Percentiles rank a stretch among this genome's conserved stretches.
phyloP scores from a whole-genome alignment of 1,284 basidiomycete genomes.

The Tranzscheliella williamsii region DNA sequence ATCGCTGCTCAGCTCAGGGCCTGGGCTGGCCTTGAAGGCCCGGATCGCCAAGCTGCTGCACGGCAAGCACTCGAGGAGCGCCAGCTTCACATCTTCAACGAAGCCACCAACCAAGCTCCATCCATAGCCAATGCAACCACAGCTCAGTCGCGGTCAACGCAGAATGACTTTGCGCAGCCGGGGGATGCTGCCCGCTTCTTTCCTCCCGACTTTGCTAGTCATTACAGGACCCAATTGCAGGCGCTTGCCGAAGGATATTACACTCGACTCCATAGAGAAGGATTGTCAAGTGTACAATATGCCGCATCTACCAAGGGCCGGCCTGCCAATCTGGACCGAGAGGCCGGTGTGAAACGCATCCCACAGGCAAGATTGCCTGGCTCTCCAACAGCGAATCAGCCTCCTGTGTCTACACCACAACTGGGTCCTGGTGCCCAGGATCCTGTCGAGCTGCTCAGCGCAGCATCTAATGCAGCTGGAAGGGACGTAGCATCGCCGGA shows the following conservation, averaged over 20 bases:
- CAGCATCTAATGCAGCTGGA: conserved; percentile 44
- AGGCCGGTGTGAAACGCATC: background rate
- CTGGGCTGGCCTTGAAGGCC: conserved; percentile 56
- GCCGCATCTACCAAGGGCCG: background rate
- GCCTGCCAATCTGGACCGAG: background rate
- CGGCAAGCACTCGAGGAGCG: conserved; percentile 39
- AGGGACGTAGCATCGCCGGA: conserved; percentile 34
- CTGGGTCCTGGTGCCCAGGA: conserved; percentile 34
- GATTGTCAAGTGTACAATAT: conserved; percentile 21
- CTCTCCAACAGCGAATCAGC: conserved; percentile 1
- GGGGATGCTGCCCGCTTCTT: conserved; percentile 35
- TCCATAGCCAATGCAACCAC: background rate
- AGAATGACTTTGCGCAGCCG: conserved; percentile 4
- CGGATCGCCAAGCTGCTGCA: conserved; percentile 45
- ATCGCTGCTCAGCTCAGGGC: conserved; percentile 45
- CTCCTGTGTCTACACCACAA: conserved; percentile 27
- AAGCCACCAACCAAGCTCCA: conserved; percentile 10
- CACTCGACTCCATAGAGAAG: conserved; percentile 44
- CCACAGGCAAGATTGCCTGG: background rate
- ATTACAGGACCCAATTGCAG: conserved; percentile 52
- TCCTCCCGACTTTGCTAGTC: conserved; percentile 56
- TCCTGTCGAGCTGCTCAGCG: conserved; percentile 46
- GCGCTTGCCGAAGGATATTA: conserved; percentile 54
- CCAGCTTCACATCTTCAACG: conserved; percentile 35
- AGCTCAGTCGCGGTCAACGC: background rate